Evolutionary conservation across 371 early-diverging fungal species (phyloP), one percentile per base, ranked within the genome.

Genomic region (Mucor lusitanicus): DNA sequence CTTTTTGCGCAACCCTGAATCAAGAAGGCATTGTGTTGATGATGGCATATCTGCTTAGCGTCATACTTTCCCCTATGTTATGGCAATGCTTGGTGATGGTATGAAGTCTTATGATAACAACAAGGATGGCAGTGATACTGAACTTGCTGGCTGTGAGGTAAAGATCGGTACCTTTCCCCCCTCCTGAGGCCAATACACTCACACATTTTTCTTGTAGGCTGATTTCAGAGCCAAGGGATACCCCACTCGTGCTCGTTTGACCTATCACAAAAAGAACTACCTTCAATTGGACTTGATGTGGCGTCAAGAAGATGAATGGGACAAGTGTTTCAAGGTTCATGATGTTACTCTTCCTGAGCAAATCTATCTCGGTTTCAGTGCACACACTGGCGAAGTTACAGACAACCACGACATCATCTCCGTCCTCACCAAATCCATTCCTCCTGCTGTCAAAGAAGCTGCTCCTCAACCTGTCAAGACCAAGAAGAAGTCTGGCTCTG

Each of bases 81-180:
- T 86, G 77, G 96, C 92, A 23, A 97, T 98, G 95, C 27, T 95
- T 17, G 95, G 95, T 50, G 97, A 99, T 78, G 98, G 98, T 46
- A 80, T 81, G 28, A 90, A 88, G 1, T 69, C 83, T 23, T 98
- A 97, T 73, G 92, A 97, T 65, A 84, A 89, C 59, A 86, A 81
- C 48, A 86, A 88, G 40, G 99, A 99, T 72, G 97, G 97, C 63
- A 82, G 88, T 13, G 66, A 72, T 4, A 89, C 88, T 66, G 80
- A 85, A 37, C 61, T 86, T 35, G 94, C 88, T 62, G 87, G 90
- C 32, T 92, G 93, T 74, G 88, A 91, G 73, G 89, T 85, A 75
- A 30, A 17, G 27, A 23, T 21, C 17, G 30, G 17, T 56, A 44
- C 25, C 46, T n/a, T n/a, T n/a, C n/a, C n/a, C n/a, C n/a, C n/a